These are phyloP conservation scores for Musa balbisiana DNA, from an alignment of 202 grass and related monocot species.

Conservation along the genomic window DNA sequence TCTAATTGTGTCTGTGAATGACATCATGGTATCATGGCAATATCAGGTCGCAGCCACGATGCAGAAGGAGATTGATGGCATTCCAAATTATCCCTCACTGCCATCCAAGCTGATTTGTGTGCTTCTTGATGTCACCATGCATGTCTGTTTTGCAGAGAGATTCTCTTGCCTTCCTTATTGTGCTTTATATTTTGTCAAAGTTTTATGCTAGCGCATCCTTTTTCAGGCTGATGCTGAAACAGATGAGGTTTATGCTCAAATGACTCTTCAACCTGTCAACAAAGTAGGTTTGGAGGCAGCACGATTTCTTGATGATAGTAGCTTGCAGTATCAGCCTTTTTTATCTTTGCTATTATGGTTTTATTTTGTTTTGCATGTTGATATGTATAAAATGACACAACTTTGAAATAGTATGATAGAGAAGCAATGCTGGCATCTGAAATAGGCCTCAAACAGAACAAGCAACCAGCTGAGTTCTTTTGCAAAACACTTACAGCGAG, in stretches of 20 bases:
- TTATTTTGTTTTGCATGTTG: background rate
- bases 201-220: background rate
- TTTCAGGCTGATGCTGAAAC: constrained; percentile 88
- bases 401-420: constrained; percentile 61
- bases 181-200: background rate
- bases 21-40: background rate
- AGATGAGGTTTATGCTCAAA: constrained; percentile 97
- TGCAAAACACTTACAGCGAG: constrained; percentile 94
- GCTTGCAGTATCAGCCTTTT: background rate
- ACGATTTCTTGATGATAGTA: too few species aligned
- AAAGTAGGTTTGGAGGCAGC: constrained; percentile 38
- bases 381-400: constrained; percentile 27
- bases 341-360: background rate
- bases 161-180: background rate
- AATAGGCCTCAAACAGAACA: constrained; percentile 92
- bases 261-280: constrained; percentile 96
- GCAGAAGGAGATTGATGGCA: constrained; percentile 78
- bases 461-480: constrained; percentile 89
- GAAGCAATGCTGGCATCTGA: constrained; percentile 96
- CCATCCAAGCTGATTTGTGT: constrained; percentile 90
- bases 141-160: constrained; percentile 34
- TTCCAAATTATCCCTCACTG: constrained; percentile 82
- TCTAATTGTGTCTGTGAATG: background rate
- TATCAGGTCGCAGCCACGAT: constrained; percentile 88
- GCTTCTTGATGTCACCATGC: constrained; percentile 82